Percentiles rank a stretch among this genome's conserved stretches.
These are phyloP conservation scores for Hymenoscyphus albidus DNA, from an alignment of 2,329 filamentous ascomycete genomes.

Conservation along the genomic window DNA sequence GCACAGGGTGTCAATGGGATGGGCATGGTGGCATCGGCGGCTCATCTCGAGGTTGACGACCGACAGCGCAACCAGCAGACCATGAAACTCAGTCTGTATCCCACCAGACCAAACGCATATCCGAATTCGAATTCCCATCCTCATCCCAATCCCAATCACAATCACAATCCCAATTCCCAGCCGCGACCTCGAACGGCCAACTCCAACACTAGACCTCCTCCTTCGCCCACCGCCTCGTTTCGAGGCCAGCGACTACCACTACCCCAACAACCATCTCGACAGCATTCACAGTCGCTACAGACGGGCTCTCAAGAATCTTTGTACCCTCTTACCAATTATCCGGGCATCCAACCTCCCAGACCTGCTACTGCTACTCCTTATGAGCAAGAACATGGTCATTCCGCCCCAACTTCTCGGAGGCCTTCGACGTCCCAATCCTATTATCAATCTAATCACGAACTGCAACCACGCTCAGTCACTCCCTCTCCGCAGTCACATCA, in stretches of 20 bases:
- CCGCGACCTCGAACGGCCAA: conserved; percentile 23
- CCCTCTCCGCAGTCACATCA: conserved; percentile 18
- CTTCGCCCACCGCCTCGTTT: conserved; percentile 7
- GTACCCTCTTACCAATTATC: conserved; percentile 15
- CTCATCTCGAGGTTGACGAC: conserved; percentile 17
- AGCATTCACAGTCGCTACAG: neutral
- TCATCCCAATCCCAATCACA: too few relatives aligned
- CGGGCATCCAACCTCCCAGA: conserved; percentile 8
- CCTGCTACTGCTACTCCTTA: conserved; percentile 15
- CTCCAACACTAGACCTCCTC: neutral
- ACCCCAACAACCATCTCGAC: neutral
- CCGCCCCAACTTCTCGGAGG: conserved; percentile 16
- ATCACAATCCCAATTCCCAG: neutral
- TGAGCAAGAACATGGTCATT: neutral
- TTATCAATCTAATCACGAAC: conserved; percentile 18
- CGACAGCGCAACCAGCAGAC: conserved; percentile 24
- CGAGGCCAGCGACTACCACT: neutral
- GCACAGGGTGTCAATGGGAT: conserved; percentile 24
- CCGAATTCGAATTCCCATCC: too few relatives aligned
- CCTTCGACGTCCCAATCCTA: conserved; percentile 30
- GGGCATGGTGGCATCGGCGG: conserved; percentile 12
- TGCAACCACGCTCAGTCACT: conserved; percentile 26
- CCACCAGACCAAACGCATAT: conserved; percentile 9
- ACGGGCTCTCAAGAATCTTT: conserved; percentile 12
- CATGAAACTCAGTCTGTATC: conserved; percentile 33